Conservation (phyloP, 345 rosid species). For the Capsella bursapastoris region DNA sequence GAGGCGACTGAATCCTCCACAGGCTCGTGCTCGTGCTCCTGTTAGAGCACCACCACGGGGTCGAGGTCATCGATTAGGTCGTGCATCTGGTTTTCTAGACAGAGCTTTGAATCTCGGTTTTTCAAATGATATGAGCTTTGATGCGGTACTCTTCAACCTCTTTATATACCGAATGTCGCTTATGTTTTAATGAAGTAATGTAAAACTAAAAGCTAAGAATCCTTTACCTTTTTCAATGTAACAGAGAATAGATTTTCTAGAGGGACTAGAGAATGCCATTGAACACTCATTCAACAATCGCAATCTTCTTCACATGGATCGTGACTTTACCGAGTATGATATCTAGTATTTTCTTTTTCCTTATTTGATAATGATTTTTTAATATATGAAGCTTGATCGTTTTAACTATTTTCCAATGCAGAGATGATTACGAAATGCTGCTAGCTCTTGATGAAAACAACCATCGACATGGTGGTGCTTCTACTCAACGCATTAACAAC, state of each 20-base stretch:
- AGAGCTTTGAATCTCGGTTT: constrained; percentile 63
- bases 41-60: constrained; percentile 50
- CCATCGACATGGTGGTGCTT: constrained; percentile 64
- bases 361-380: constrained; percentile 4
- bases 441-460: constrained; percentile 86
- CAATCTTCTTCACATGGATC: constrained; percentile 61
- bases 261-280: constrained; percentile 68
- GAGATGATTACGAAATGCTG: constrained; percentile 91
- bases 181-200: background rate
- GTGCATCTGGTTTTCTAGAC: constrained; percentile 47
- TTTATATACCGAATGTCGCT: constrained; percentile 5
- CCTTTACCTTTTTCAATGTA: constrained; percentile 12
- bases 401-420: constrained; percentile 44
- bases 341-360: constrained; percentile 7
- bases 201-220: background rate
- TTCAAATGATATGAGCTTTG: constrained; percentile 69
- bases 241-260: constrained; percentile 82
- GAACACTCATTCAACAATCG: constrained; percentile 52
- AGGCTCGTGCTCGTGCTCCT: constrained; percentile 50
- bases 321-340: constrained; percentile 86
- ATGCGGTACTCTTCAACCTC: constrained; percentile 56
- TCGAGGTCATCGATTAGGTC: constrained; percentile 57
- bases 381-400: background rate
- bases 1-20: constrained; percentile 57
- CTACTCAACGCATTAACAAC: constrained; percentile 66